phyloP scores from a whole-genome alignment of 2,329 filamentous ascomycete genomes.

The Pyricularia grisea region DNA sequence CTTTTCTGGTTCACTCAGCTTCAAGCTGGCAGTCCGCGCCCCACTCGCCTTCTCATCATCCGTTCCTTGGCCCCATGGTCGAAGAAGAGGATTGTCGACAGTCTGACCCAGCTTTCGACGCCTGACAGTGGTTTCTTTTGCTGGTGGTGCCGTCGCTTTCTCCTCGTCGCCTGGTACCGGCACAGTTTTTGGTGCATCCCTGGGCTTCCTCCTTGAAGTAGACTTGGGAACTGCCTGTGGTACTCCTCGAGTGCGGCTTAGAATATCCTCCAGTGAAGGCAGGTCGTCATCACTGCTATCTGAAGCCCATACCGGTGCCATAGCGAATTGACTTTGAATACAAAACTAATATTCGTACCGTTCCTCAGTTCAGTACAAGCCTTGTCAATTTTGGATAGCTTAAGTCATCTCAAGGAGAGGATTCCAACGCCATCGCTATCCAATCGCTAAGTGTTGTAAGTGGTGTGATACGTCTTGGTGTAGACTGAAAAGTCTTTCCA shows the following conservation, averaged over 20 bases:
- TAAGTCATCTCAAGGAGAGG: not conserved
- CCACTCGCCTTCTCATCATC: not conserved
- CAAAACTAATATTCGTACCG: not conserved
- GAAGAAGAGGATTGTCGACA: conserved; percentile 13
- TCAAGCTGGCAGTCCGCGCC: not conserved
- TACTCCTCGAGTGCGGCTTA: not conserved
- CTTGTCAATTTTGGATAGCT: not conserved
- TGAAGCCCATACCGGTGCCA: conserved; percentile 1
- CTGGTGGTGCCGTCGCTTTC: not conserved
- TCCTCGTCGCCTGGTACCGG: not conserved
- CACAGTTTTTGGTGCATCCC: not conserved
- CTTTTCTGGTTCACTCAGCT: not conserved
- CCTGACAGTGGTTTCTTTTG: conserved; percentile 9
- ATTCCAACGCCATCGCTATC: not conserved
- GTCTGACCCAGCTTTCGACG: conserved; percentile 14
- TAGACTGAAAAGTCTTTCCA: not conserved
- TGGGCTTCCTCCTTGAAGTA: not conserved
- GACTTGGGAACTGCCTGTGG: not conserved
- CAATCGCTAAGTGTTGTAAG: not conserved
- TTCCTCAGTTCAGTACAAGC: not conserved
- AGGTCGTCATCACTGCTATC: conserved; percentile 5
- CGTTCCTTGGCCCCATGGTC: conserved; percentile 12
- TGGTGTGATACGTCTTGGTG: not conserved
- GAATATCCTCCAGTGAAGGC: not conserved
- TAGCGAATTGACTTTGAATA: not conserved